Base-by-base conservation (phyloP, 1,139 yeast genomes). In the Pichia sp. region DNA sequence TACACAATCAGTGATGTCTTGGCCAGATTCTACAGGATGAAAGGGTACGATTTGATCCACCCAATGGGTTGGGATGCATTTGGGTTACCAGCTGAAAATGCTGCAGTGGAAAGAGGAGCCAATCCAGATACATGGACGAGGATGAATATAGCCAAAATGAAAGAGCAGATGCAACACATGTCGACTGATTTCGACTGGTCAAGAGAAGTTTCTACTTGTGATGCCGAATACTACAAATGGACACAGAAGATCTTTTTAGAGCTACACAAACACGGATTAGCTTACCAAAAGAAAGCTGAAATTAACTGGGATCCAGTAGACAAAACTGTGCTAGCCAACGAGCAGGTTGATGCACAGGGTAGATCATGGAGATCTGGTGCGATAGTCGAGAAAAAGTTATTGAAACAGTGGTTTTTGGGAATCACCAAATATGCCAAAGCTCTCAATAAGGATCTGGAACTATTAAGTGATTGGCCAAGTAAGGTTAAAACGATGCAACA, bases 11-110 rank as follows among this genome's bases (percentile, higher is more conserved):
- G 93, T 64, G 99, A 93, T 68, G 87, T 84, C 1, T 68, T 93
- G 43, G 81, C 96, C 1, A 73, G 98, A 61, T 93, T 81, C 70
- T 81, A 89, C 62, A 75, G 95, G 59, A 78, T 88, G 71, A 80
- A 79, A 55, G 97, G 97, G 0, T 80, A 77, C 60, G 74, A 84
- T 46, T 97, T 92, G 16, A 77, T 92, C 5, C 96, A 93, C 67
- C 97, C 99, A 0, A 92, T 93, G 96, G 99, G 99, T 0, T 93
- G 98, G 97, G 99, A 93, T 74, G 96, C 98, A 0, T 93, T 93
- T 75, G 99, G 99, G 0, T 75, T 93, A 44, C 99, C 99, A 0
- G 99, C 99, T 0, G 99, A 93, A 67, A 93, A 93, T 70, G 99
- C 99, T 0, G 99, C 99, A 0, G 84, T 89, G 34, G 97, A 92